These are phyloP conservation scores for Dillenia turbinata DNA, from an alignment of 164 flowering plant species.

Conservation along the genomic window DNA sequence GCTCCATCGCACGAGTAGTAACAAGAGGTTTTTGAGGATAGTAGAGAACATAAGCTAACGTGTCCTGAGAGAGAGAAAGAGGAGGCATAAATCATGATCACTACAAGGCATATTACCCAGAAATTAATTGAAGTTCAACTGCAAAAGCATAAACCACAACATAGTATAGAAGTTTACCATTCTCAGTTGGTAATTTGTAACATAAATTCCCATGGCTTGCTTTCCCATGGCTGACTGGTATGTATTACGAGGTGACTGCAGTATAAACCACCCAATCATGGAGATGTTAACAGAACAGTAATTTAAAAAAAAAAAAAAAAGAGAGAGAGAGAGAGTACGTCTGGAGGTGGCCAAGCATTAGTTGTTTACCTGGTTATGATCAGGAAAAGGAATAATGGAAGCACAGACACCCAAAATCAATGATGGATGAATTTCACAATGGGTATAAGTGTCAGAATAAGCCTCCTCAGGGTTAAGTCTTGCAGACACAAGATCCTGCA, in stretches of 20 bases:
- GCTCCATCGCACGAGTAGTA: conserved; percentile 98
- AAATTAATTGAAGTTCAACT: not conserved
- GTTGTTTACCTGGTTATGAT: conserved; percentile 82
- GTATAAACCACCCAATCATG: conserved; percentile 1
- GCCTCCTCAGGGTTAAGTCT: conserved; percentile 78
- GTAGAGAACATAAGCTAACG: conserved; percentile 94
- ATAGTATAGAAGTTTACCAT: conserved; percentile 49
- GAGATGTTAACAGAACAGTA: not conserved
- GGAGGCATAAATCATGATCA: not conserved
- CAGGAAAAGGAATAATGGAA: conserved; percentile 98
- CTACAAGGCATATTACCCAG: not conserved
- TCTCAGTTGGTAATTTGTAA: conserved; percentile 92
- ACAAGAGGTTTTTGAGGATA: conserved; percentile 98
- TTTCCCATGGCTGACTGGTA: conserved; percentile 99
- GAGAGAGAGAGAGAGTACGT: not conserved
- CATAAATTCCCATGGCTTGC: conserved; percentile 99
- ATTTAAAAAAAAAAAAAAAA: not conserved
- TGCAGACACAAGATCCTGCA: conserved; percentile 81
- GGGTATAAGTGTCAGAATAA: conserved; percentile 85
- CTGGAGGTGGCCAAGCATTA: not conserved
- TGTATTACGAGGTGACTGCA: conserved; percentile 97
- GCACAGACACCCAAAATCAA: conserved; percentile 98
- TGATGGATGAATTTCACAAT: conserved; percentile 98
- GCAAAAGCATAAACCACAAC: not conserved
- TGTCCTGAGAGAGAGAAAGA: conserved; percentile 53